Conservation (phyloP, 306 rosid genomes). For the Pyrus bretschneideri region DNA sequence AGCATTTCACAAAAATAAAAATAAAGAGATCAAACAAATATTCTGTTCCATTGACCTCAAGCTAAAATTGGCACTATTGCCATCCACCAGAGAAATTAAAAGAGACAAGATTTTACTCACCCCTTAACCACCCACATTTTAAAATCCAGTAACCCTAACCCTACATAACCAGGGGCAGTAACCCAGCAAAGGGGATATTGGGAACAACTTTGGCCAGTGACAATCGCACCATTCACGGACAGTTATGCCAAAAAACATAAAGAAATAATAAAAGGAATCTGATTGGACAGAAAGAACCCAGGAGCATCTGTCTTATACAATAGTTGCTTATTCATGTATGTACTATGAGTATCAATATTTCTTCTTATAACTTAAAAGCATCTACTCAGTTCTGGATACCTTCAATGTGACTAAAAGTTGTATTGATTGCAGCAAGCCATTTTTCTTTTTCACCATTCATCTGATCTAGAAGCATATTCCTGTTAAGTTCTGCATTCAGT, state of each 20-base stretch:
- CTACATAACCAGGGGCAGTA: not conserved
- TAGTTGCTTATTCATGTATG: not conserved
- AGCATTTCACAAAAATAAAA: conserved; percentile 5
- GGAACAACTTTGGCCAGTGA: not conserved
- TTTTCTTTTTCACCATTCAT: conserved; percentile 89
- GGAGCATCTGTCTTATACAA: not conserved
- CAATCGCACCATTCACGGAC: not conserved
- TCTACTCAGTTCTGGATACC: conserved; percentile 35
- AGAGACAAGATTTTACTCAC: not conserved
- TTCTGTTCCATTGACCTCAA: not conserved
- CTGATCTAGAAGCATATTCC: conserved; percentile 81
- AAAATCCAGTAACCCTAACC: not conserved
- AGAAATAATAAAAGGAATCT: not conserved
- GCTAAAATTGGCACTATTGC: not conserved
- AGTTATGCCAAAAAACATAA: not conserved
- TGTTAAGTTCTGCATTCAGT: conserved; percentile 77
- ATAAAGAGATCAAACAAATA: not conserved
- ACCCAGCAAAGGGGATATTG: not conserved
- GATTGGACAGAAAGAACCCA: not conserved
- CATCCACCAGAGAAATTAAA: not conserved
- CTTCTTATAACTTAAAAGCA: not conserved
- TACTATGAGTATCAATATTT: not conserved
- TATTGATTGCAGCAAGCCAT: conserved; percentile 97
- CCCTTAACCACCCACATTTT: not conserved
- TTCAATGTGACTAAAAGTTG: conserved; percentile 92